Evolutionary conservation across 2,329 filamentous ascomycete species (phyloP), one percentile per base, ranked within the genome.

Genomic region (Chrysoporthe cubensis): DNA sequence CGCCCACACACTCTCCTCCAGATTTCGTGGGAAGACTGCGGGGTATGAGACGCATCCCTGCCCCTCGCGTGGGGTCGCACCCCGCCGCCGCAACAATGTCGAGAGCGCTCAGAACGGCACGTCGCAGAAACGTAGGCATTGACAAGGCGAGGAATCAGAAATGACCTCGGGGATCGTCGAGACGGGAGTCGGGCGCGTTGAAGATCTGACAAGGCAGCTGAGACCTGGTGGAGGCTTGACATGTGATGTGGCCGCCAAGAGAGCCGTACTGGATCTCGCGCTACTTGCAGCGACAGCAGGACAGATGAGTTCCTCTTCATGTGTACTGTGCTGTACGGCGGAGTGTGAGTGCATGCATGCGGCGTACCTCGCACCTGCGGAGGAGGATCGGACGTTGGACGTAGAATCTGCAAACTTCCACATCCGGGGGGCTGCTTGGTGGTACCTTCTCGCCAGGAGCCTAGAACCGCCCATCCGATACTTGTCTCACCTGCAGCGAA

Each of bases 31-130:
- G 34, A 57, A 57, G 54, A 57, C 9, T 40, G 54, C 54, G 54
- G 54, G 54, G 54, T 57, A 54, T 54, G 50, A 54, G 50, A 54
- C 34, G 34, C 54, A 57, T 57, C 54, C 54, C 54, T 57, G 54
- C 54, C 54, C 40, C 50, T 56, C 18, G 50, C 50, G 26, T 54
- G 50, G 50, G 21, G 50, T 54, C 50, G 13, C 32, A 21, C 14
- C 26, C 50, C 26, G 16, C 34, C 4, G 26, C 50, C 16, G 50
- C 50, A 54, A 34, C 50, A 4, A 34, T 54, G 46, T 50, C 46
- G 46, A 50, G 46, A 8, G n/a, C n/a, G n/a, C 21, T 16, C 52
- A 57, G 34, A 57, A 57, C 52, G 52, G 52, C 52, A 37, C 14
- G 52, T 40, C 34, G 52, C 52, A 57, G 32, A 11, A 16, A 26